Conservation (phyloP, 805 yeast genomes). For the Myxozyma neotropica region DNA sequence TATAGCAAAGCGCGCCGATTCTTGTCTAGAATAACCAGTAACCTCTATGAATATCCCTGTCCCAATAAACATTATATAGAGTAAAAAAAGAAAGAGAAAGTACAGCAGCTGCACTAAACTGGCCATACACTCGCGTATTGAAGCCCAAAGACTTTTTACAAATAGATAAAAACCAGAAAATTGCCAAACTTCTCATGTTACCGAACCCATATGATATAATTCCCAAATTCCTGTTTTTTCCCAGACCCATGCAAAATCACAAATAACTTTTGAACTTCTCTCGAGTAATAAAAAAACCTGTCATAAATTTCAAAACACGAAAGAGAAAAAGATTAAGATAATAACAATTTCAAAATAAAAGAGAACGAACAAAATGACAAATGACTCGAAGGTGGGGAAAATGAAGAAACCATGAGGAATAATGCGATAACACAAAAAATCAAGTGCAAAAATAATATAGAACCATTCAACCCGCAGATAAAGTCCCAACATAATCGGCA, state of each 20-base stretch:
- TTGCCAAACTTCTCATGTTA: slow-evolving; percentile 10
- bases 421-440: slow-evolving; percentile 16
- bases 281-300: slow-evolving; percentile 2
- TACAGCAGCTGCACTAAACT: no score
- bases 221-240: slow-evolving; percentile 25
- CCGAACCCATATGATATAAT: slow-evolving; percentile 16
- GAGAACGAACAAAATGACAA: slow-evolving; percentile 14
- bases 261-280: slow-evolving; percentile 19
- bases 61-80: slow-evolving; percentile 19
- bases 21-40: slow-evolving; percentile 24
- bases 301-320: background rate
- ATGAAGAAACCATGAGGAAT: slow-evolving; percentile 13
- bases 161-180: slow-evolving; percentile 1
- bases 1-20: slow-evolving; percentile 21
- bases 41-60: slow-evolving; percentile 25
- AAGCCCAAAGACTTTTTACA: no score
- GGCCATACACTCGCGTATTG: no score
- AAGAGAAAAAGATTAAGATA: slow-evolving; percentile 2
- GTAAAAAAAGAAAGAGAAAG: slow-evolving; percentile 3
- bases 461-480: background rate
- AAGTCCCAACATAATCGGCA: slow-evolving; percentile 4
- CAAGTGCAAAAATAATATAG: background rate
- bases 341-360: slow-evolving; percentile 11
- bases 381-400: slow-evolving; percentile 14
- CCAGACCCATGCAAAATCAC: slow-evolving; percentile 18